These are phyloP conservation scores for Mycena vulgaris DNA, from an alignment of 768 basidiomycete genomes.

Conservation along the genomic window DNA sequence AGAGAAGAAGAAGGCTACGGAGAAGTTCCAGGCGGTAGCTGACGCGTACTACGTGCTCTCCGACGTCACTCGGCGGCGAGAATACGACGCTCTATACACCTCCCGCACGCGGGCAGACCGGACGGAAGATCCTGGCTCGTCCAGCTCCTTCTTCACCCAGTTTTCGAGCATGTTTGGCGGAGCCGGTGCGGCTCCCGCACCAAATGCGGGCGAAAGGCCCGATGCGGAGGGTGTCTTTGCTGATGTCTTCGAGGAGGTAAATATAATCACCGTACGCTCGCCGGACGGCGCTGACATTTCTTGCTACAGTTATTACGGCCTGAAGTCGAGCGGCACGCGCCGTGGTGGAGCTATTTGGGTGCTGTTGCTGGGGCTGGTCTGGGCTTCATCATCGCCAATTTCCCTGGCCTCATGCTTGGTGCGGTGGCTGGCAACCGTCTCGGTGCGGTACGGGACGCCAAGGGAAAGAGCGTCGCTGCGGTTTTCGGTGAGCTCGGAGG, in stretches of 20 bases:
- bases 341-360: constrained; percentile 65
- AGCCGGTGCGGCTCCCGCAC: constrained; percentile 46
- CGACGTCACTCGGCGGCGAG: constrained; percentile 77
- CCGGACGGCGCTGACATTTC: not conserved
- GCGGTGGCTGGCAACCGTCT: constrained; percentile 92
- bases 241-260: constrained; percentile 93
- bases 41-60: constrained; percentile 96
- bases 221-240: constrained; percentile 88
- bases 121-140: constrained; percentile 76
- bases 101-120: constrained; percentile 66
- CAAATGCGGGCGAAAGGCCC: constrained; percentile 63
- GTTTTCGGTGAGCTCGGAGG: constrained; percentile 87
- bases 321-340: constrained; percentile 79
- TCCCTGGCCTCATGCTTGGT: constrained; percentile 90
- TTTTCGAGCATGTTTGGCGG: constrained; percentile 82
- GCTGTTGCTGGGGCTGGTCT: constrained; percentile 72
- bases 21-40: constrained; percentile 92
- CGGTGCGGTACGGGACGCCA: constrained; percentile 93
- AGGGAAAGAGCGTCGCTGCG: constrained; percentile 92
- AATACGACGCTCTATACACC: constrained; percentile 81
- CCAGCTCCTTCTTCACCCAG: constrained; percentile 81
- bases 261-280: not conserved
- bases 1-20: constrained; percentile 85
- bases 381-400: constrained; percentile 67
- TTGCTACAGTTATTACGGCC: constrained; percentile 77